Percentiles rank a stretch among this genome's conserved stretches.
phyloP scores from a whole-genome alignment of 495 filamentous ascomycete species.

The Bombardia bombarda region DNA sequence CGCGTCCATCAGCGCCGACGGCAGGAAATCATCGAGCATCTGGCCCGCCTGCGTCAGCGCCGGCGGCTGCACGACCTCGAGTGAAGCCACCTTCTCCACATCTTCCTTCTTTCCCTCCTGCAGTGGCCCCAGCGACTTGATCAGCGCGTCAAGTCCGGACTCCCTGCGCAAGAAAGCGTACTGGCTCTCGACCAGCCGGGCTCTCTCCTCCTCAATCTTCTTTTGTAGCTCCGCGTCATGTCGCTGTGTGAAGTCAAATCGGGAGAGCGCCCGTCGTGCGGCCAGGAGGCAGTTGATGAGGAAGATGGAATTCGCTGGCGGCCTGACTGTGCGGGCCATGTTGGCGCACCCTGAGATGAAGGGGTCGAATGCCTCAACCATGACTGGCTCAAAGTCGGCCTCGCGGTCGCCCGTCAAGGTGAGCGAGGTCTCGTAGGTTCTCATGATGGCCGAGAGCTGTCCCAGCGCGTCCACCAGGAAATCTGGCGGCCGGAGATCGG shows the following conservation, averaged over 20 bases:
- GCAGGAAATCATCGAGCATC: conserved; percentile 82
- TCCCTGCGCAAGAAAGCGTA: conserved; percentile 60
- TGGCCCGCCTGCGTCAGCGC: conserved; percentile 60
- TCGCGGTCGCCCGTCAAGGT: conserved; percentile 46
- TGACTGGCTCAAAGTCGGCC: conserved; percentile 66
- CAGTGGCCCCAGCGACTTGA: conserved; percentile 46
- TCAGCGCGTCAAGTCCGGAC: conserved; percentile 65
- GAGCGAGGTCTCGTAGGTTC: conserved; percentile 75
- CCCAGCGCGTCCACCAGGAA: conserved; percentile 79
- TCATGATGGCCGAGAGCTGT: conserved; percentile 64
- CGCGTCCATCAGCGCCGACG: conserved; percentile 87
- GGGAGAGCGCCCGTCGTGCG: conserved; percentile 40
- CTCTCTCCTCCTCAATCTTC: conserved; percentile 30
- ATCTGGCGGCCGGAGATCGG: conserved; percentile 69
- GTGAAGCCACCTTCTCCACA: conserved; percentile 24
- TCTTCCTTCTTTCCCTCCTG: conserved; percentile 29
- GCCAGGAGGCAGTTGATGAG: conserved; percentile 71
- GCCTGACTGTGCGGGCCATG: conserved; percentile 52
- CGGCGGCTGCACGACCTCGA: conserved; percentile 53
- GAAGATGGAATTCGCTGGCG: conserved; percentile 62
- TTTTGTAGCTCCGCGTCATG: conserved; percentile 38
- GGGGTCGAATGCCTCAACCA: conserved; percentile 77
- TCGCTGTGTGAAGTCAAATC: conserved; percentile 47
- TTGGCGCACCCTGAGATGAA: conserved; percentile 68
- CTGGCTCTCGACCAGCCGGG: conserved; percentile 48